Conservation (phyloP, 306 rosid species). For the Quillaja saponaria region DNA sequence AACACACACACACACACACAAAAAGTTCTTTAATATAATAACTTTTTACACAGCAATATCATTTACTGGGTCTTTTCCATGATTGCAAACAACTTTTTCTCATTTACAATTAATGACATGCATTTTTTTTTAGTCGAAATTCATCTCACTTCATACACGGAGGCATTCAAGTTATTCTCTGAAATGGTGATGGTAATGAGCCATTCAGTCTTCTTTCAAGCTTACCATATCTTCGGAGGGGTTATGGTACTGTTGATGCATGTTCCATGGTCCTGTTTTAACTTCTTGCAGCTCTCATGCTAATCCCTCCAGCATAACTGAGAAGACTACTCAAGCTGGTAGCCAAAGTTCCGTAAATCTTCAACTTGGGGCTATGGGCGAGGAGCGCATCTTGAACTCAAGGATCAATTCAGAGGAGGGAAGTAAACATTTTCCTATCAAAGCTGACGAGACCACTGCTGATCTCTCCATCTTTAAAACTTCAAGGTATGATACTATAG, state of each 20-base stretch:
- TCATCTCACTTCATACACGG: too few species aligned
- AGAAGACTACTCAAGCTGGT: slow-evolving; percentile 36
- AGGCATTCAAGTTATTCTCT: too few species aligned
- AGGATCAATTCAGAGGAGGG: slow-evolving; percentile 46
- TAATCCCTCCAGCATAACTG: slow-evolving; percentile 44
- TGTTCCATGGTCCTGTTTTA: slow-evolving; percentile 21
- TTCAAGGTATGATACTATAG: slow-evolving; percentile 45
- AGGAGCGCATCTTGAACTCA: slow-evolving; percentile 40
- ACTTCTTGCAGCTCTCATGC: slow-evolving; percentile 49
- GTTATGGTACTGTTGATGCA: slow-evolving; percentile 18
- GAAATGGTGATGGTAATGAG: neutral
- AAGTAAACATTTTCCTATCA: slow-evolving; percentile 46
- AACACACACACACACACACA: too few species aligned
- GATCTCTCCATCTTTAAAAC: slow-evolving; percentile 47
- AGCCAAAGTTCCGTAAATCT: slow-evolving; percentile 39
- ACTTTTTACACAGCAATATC: neutral
- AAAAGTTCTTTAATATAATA: slow-evolving; percentile 5
- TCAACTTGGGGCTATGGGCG: slow-evolving; percentile 36
- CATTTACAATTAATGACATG: slow-evolving; percentile 3
- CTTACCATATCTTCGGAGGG: slow-evolving; percentile 19
- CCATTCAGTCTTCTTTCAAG: neutral
- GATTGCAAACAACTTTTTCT: slow-evolving; percentile 12
- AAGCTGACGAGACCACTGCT: slow-evolving; percentile 45
- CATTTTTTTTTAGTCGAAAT: too few species aligned
- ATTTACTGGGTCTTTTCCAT: slow-evolving; percentile 18